A percentile compares a stretch with the other conserved stretches of the same genome.
These are phyloP conservation scores for Diaporthe ampelina DNA, from an alignment of 2,329 filamentous ascomycete species.

Conservation along the genomic window DNA sequence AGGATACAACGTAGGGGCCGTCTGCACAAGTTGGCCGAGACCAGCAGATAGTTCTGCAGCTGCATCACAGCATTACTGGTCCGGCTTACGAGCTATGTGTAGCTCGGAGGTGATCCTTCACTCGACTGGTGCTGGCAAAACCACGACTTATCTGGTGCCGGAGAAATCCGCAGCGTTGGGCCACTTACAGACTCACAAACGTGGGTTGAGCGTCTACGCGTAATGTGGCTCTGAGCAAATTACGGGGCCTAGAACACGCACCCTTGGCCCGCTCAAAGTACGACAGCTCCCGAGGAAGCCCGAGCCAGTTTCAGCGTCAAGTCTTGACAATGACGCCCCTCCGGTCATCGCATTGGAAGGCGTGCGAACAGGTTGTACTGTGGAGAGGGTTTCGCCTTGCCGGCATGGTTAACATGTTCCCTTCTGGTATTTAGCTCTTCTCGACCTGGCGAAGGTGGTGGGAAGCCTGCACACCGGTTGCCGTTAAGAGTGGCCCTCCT, in stretches of 20 bases:
- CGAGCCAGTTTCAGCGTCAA: neutral
- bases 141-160: neutral
- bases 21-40: neutral
- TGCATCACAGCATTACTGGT: neutral
- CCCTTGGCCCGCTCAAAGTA: neutral
- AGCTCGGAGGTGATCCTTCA: neutral
- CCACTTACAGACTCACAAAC: neutral
- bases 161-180: constrained; percentile 5
- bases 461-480: neutral
- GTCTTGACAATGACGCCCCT: too few relatives aligned
- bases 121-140: neutral
- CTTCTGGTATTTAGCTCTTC: neutral
- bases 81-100: constrained; percentile 1
- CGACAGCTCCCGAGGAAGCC: too few relatives aligned
- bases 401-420: neutral
- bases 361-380: too few relatives aligned
- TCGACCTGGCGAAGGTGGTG: neutral
- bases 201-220: neutral
- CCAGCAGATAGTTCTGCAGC: neutral
- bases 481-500: neutral
- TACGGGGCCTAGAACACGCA: neutral
- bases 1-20: neutral
- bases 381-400: neutral
- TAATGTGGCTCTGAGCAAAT: neutral
- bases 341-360: too few relatives aligned